Evolutionary conservation across 2,329 filamentous ascomycete species (phyloP).

Genomic region (Neopestalotiopsis clavispora): DNA sequence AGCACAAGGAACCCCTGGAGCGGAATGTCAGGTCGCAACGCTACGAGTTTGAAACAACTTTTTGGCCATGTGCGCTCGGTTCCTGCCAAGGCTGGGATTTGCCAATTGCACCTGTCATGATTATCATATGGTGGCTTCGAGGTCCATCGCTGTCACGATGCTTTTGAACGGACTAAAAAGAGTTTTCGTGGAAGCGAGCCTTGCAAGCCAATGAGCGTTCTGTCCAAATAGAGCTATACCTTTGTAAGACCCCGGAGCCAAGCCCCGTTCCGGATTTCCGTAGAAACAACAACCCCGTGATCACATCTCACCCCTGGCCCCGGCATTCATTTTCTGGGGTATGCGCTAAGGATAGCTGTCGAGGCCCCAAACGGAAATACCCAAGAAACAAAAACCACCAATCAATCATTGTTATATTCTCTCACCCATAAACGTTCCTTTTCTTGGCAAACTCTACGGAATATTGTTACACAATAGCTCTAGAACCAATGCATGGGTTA

Average conservation of each 20-base stretch:
- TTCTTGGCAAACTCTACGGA: neutral
- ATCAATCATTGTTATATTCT: constrained; percentile 5
- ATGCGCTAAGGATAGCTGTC: neutral
- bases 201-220: neutral
- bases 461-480: constrained; percentile 2
- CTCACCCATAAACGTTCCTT: neutral
- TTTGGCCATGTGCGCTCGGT: neutral
- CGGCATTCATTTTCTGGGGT: constrained; percentile 5
- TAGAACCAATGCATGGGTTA: neutral
- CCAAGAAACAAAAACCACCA: constrained; percentile 16
- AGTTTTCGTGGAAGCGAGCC: neutral
- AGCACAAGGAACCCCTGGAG: neutral
- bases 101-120: neutral
- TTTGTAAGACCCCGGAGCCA: constrained; percentile 8
- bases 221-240: constrained; percentile 3
- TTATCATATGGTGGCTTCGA: neutral
- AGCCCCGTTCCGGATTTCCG: constrained; percentile 3
- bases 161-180: neutral
- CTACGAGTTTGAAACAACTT: neutral
- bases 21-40: neutral
- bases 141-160: neutral
- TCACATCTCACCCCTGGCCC: neutral
- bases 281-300: neutral
- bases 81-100: neutral
- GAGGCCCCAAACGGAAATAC: constrained; percentile 8